phyloP scores from a whole-genome alignment of 148 eudicot genomes.

The Chenopodium berlandieri region DNA sequence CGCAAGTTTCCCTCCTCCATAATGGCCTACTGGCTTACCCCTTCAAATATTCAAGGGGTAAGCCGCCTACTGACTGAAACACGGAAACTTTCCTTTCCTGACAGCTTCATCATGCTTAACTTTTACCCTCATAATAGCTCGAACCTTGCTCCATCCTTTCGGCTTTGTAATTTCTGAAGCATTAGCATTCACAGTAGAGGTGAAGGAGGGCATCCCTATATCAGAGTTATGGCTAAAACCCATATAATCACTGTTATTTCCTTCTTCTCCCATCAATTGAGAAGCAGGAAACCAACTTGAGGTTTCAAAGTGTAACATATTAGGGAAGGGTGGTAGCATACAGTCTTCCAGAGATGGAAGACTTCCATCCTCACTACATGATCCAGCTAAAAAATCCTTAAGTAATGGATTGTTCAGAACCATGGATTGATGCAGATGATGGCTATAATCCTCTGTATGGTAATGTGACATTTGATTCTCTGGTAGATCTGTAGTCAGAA shows the following conservation, averaged over 20 bases:
- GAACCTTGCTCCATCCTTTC: background rate
- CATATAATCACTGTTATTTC: background rate
- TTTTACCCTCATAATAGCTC: background rate
- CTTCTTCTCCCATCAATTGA: background rate
- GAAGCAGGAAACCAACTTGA: background rate
- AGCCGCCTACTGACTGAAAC: background rate
- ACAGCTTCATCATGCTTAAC: background rate
- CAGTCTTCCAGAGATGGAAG: background rate
- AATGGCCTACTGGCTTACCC: background rate
- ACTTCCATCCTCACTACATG: background rate
- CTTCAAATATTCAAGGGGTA: background rate
- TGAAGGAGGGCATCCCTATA: background rate
- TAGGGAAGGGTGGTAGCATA: background rate
- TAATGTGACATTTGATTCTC: background rate
- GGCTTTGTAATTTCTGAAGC: background rate
- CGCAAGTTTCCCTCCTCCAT: background rate
- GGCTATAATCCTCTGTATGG: background rate
- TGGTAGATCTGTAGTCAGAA: constrained; percentile 1
- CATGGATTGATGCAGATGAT: background rate
- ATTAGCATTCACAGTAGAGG: background rate
- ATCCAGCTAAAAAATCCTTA: background rate
- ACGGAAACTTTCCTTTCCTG: background rate
- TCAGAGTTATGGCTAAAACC: background rate
- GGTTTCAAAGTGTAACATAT: background rate
- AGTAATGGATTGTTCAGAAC: background rate